These are phyloP conservation scores for Cynanchum wilfordii DNA, from an alignment of 257 asterid species.

Conservation along the genomic window DNA sequence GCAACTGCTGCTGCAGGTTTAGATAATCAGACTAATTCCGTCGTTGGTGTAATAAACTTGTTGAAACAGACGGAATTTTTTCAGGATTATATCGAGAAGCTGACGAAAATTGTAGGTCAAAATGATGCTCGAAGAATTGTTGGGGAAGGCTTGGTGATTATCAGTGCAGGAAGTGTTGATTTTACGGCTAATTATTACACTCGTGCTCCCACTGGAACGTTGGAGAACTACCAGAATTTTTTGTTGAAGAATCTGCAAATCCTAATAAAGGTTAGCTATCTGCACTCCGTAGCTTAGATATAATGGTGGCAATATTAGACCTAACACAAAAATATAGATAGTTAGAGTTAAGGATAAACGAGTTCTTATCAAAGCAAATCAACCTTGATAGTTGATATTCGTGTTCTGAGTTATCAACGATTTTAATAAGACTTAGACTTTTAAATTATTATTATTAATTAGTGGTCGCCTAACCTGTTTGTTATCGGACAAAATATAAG, in stretches of 20 bases:
- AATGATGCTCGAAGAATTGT: conserved; percentile 29
- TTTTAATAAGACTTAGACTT: no score
- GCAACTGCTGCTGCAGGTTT: conserved; percentile 80
- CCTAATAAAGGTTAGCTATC: conserved; percentile 39
- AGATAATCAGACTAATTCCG: conserved; percentile 51
- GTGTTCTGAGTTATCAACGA: no score
- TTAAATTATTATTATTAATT: no score
- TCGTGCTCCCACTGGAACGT: conserved; percentile 42
- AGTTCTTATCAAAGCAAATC: no score
- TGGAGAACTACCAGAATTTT: conserved; percentile 53
- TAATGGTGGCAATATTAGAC: no score
- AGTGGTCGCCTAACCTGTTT: no score
- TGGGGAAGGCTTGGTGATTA: conserved; percentile 37
- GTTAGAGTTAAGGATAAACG: no score
- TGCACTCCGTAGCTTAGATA: no score
- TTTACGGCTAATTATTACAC: conserved; percentile 54
- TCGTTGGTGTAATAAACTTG: conserved; percentile 46
- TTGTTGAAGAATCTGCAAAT: conserved; percentile 39
- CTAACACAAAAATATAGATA: no score
- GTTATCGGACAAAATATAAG: no score
- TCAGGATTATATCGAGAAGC: conserved; percentile 31
- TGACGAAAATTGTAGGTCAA: conserved; percentile 38
- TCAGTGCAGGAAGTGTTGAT: conserved; percentile 72
- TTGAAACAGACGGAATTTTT: conserved; percentile 38
- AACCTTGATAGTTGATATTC: no score